These are phyloP conservation scores for Hypsizygus marmoreus DNA, from an alignment of 768 basidiomycete genomes.

Conservation along the genomic window DNA sequence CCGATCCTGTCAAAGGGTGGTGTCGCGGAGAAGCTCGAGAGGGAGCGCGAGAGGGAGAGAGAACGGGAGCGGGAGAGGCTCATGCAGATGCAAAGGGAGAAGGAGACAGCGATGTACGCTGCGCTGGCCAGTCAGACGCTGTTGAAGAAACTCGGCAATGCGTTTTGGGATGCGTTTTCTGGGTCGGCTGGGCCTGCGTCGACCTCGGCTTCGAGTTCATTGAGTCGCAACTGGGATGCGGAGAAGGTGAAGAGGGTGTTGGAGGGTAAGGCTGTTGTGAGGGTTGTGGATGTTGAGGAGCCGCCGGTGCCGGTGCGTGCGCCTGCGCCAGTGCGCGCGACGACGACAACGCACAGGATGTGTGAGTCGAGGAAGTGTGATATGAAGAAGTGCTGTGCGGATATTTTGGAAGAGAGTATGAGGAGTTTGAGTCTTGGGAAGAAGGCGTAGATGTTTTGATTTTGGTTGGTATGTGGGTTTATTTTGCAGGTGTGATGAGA, in stretches of 20 bases:
- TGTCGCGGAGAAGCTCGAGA: slow-evolving; percentile 30
- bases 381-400: slow-evolving; percentile 30
- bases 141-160: slow-evolving; percentile 63
- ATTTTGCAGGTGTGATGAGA: background rate
- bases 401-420: slow-evolving; percentile 70
- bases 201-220: slow-evolving; percentile 4
- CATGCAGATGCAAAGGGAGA: slow-evolving; percentile 30
- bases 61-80: slow-evolving; percentile 22
- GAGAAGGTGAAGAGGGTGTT: slow-evolving; percentile 82
- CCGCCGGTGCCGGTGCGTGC: slow-evolving; percentile 1
- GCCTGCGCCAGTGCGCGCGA: background rate
- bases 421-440: slow-evolving; percentile 61
- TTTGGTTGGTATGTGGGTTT: background rate
- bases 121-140: slow-evolving; percentile 81
- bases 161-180: slow-evolving; percentile 92
- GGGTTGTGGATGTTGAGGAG: slow-evolving; percentile 76
- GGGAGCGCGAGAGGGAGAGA: slow-evolving; percentile 18
- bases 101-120: slow-evolving; percentile 60
- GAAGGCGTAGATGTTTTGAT: slow-evolving; percentile 34
- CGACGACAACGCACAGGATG: background rate
- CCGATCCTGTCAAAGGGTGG: slow-evolving; percentile 30
- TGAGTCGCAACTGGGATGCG: slow-evolving; percentile 54
- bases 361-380: slow-evolving; percentile 4
- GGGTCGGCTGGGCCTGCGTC: slow-evolving; percentile 37
- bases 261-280: slow-evolving; percentile 80